Evolutionary conservation across 164 flowering plant species (phyloP), one percentile per base, ranked within the genome.

Genomic region (Vitis amurensis): DNA sequence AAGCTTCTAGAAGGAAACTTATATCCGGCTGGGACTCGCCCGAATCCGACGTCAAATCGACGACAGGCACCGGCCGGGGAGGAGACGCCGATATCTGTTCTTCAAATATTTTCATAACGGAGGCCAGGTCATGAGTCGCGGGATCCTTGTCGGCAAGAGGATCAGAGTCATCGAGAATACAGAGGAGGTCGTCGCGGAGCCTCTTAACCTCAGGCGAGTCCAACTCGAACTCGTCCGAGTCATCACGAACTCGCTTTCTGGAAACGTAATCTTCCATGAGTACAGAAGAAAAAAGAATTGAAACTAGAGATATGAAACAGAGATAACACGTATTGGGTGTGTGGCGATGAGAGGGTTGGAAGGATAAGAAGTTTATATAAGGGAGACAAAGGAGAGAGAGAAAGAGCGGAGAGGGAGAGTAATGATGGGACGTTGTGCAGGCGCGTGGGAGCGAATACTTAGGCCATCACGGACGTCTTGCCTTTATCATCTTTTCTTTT

Each of bases 1-100:
- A 91, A 1, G 97, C 97, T 66, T 76, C 97, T 0, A 89, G 72
- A 19, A 91, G 89, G 70, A 72, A 89, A 1, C 86, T 94, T 0
- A 91, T 75, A 11, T 86, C 87, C 55, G 83, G 87, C 65, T 68
- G 86, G 6, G 83, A 69, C 9, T 78, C 85, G 63, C 67, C 80
- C 71, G 81, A 72, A 47, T 68, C 81, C 11, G 80, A 62, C 58
- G 70, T 60, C 74, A 57, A 70, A 48, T 69, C 76, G 1, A 63
- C 67, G 4, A 66, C 63, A 16, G 61, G 14, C 8, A 56, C 63
- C 61, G 72, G 56, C 5, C 72, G 63, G 1, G 69, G 27, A 9
- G 76, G 55, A 1, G 67, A 16, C 11, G 72, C 37, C 3, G 67
- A 60, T 5, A 89, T 82, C 71, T 90, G 89, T 23, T 86, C 86